Base-by-base conservation (phyloP, 208 protist species). In the Trypanosomatidae sp. region DNA sequence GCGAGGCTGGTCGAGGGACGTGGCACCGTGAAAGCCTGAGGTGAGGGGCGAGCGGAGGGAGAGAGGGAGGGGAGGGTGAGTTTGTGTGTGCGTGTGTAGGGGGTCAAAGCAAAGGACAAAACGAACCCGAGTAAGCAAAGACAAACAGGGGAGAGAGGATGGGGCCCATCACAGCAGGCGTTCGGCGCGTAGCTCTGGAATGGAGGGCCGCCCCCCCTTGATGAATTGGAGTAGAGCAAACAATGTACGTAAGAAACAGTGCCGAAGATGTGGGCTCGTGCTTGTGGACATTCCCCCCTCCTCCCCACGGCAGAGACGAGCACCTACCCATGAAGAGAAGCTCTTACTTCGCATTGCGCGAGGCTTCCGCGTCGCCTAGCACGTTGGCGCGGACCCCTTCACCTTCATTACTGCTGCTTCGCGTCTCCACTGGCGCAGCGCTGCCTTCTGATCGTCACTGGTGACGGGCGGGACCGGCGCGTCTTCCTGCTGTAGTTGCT, bases 341-440 rank as follows among this genome's bases (percentile, higher is more conserved):
- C 62, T 12, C 62, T 43, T 36, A 33, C 19, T 1, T 52, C n/a
- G 7, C 43, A 22, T 22, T 50, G 25, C 25, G n/a, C 25, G 25
- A 59, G 13, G 28, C 43, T 66, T 28, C 41, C 15, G n/a, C 41
- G 43, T 28, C 25, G 41, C 36, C 43, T 49, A 71, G 39, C 3
- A 77, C n/a, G 60, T 50, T 5, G 73, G 13, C 9, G 66, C 43
- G 13, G 66, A 41, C 36, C 73, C 66, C 12, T 36, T 52, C 46
- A 66, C n/a, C 30, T 68, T 69, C 50, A 65, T 8, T 30, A 66
- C 60, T 9, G 75, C 76, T 15, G 81, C 81, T 53, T 85, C 76
- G 43, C 75, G 66, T 0, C 81, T 47, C 81, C 81, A 85, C 65
- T 79, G 71, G 0, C 81, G 76, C 65, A 85, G 69, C 65, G 74